Evolutionary conservation across 225 moss, liverwort and hornwort species (phyloP).

Genomic region (Marchantia polymorpha): DNA sequence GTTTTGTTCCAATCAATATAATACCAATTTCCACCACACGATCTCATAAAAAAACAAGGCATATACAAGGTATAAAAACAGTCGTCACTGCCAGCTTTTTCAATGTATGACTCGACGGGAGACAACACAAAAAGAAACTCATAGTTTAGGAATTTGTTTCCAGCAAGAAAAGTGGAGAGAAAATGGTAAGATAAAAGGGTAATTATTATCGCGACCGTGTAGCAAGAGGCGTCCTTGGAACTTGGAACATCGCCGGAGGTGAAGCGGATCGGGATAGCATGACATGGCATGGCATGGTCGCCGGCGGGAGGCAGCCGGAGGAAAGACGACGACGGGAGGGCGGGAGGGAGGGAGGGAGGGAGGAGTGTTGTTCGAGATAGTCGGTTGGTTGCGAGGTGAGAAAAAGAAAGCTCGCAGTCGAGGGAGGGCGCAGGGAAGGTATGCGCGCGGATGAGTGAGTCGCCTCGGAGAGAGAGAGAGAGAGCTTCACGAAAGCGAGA

Average conservation of each 20-base stretch:
- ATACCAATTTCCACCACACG: no score
- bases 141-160: background rate
- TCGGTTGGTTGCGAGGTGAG: slow-evolving; percentile 17
- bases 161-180: background rate
- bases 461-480: background rate
- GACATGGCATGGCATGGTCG: background rate
- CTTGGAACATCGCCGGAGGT: background rate
- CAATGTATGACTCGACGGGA: no score
- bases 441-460: background rate
- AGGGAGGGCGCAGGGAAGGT: background rate
- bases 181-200: background rate
- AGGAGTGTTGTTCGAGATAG: slow-evolving; percentile 16
- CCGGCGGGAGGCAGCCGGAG: slow-evolving; percentile 14
- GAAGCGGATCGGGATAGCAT: background rate
- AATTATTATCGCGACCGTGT: background rate
- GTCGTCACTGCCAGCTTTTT: no score
- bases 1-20: no score
- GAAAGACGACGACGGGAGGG: background rate
- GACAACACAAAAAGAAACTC: background rate
- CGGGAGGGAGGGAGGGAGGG: no score
- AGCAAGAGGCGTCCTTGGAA: background rate
- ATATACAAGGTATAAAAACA: no score
- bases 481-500: background rate
- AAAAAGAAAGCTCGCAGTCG: background rate
- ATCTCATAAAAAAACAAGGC: no score